Evolutionary conservation across 371 early-diverging fungal genomes (phyloP).

Genomic region (Mycotypha africana): DNA sequence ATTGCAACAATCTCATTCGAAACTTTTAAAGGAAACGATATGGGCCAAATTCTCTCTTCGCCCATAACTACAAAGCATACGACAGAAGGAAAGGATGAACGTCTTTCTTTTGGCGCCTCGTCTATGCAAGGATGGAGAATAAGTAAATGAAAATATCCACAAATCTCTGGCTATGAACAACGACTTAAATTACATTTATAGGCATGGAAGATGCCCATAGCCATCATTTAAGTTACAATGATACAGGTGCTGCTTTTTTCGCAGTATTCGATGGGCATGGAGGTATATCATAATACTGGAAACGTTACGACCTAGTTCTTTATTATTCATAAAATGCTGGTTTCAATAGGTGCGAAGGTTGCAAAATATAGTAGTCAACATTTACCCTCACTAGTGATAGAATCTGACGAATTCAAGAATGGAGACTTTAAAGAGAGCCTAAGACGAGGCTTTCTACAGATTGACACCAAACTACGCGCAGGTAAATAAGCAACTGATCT

Average conservation of each 20-base stretch:
- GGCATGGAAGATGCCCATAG: slow-evolving; percentile 98
- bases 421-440: slow-evolving; percentile 68
- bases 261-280: slow-evolving; percentile 98
- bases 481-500: too few relatives aligned
- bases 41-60: slow-evolving; percentile 95
- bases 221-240: slow-evolving; percentile 66
- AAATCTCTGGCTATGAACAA: background rate
- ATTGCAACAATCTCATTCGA: too few relatives aligned
- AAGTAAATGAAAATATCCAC: slow-evolving; percentile 46
- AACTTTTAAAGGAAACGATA: slow-evolving; percentile 18
- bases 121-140: slow-evolving; percentile 98
- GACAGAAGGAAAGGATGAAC: slow-evolving; percentile 62
- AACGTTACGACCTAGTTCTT: background rate
- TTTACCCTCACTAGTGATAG: slow-evolving; percentile 64
- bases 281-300: slow-evolving; percentile 41
- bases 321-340: background rate
- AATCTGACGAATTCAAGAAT: slow-evolving; percentile 55
- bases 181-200: slow-evolving; percentile 18
- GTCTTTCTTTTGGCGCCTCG: slow-evolving; percentile 78
- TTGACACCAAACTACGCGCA: slow-evolving; percentile 71
- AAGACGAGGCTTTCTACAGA: slow-evolving; percentile 72
- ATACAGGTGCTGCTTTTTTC: slow-evolving; percentile 71
- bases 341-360: slow-evolving; percentile 53
- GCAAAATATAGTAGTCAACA: slow-evolving; percentile 83
- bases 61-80: slow-evolving; percentile 90